Conservation (phyloP, 345 rosid genomes). For the Eucalyptus tenuipes region DNA sequence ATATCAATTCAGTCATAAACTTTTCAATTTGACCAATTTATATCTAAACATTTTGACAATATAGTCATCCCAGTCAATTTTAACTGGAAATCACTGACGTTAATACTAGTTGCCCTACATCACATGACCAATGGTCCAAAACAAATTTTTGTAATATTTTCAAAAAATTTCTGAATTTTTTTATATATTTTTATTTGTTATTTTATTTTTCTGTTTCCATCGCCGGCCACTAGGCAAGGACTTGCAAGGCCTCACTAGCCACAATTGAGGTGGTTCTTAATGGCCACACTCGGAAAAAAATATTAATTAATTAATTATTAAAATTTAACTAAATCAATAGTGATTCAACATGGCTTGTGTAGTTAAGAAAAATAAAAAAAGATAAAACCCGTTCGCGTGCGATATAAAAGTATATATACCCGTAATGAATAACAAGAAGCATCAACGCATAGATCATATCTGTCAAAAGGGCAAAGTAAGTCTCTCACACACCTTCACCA, state of each 20-base stretch:
- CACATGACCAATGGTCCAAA: rapidly evolving
- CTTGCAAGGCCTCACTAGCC: background rate
- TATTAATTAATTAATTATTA: background rate
- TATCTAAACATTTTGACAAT: background rate
- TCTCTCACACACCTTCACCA: background rate
- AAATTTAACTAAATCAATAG: background rate
- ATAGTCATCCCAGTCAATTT: background rate
- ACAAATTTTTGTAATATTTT: background rate
- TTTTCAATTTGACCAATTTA: background rate
- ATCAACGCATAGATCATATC: background rate
- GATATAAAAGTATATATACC: background rate
- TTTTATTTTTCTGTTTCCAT: background rate
- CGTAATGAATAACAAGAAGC: background rate
- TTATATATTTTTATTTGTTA: background rate
- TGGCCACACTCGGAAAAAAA: background rate
- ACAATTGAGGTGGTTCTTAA: background rate
- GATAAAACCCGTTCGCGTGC: background rate
- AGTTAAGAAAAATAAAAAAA: background rate
- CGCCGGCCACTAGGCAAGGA: rapidly evolving
- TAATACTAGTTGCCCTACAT: rapidly evolving
- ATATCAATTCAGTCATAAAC: background rate
- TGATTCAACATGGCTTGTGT: background rate
- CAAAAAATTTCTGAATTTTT: background rate
- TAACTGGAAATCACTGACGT: rapidly evolving
- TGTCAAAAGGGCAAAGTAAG: background rate